Conservation (phyloP, 31 red algal genomes). For the Odonthalia washingtoniensis region DNA sequence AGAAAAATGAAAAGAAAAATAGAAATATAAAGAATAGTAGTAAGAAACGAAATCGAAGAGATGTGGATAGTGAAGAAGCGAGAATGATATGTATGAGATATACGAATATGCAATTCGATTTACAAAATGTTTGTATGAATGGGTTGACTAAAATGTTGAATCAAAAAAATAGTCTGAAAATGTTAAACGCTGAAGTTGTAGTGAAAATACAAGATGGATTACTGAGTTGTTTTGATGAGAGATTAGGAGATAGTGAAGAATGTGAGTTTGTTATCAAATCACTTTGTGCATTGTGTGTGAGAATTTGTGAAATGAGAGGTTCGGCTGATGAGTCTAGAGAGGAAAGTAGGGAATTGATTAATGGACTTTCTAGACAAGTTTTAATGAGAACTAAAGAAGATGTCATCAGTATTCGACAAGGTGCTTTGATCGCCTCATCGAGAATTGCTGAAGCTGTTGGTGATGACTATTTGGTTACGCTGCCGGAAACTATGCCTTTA, state of each 20-base stretch:
- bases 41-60: slow-evolving; percentile 48
- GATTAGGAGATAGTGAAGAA: slow-evolving; percentile 24
- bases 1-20: background rate
- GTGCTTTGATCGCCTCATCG: slow-evolving; percentile 24
- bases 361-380: slow-evolving; percentile 42
- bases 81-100: background rate
- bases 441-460: slow-evolving; percentile 55
- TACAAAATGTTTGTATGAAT: slow-evolving; percentile 39
- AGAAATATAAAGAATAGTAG: background rate
- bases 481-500: slow-evolving; percentile 76
- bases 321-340: slow-evolving; percentile 56
- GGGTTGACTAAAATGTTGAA: slow-evolving; percentile 47
- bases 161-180: slow-evolving; percentile 26
- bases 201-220: slow-evolving; percentile 63
- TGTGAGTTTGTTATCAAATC: slow-evolving; percentile 18
- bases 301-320: slow-evolving; percentile 44
- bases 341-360: slow-evolving; percentile 60
- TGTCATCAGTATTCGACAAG: slow-evolving; percentile 37
- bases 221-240: slow-evolving; percentile 50
- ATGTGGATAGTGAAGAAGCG: slow-evolving; percentile 20
- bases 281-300: slow-evolving; percentile 30
- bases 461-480: slow-evolving; percentile 73
- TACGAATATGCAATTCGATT: background rate
- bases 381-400: slow-evolving; percentile 40
- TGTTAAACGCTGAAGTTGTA: slow-evolving; percentile 46